These are phyloP conservation scores for Phytopythium aichiense DNA, from an alignment of 352 stramenopile genomes.

Conservation along the genomic window DNA sequence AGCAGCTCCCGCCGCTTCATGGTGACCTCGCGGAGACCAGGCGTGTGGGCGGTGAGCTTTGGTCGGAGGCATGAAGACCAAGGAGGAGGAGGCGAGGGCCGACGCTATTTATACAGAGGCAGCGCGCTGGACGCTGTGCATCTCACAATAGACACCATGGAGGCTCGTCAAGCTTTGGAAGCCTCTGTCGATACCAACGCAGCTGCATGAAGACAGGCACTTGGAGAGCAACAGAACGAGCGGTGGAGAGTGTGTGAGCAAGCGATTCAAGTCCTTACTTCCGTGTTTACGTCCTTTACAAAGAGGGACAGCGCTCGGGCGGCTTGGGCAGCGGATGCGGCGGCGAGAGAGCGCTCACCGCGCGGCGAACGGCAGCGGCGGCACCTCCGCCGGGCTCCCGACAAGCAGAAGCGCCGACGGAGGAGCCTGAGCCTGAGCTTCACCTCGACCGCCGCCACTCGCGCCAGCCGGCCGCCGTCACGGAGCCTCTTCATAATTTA, in stretches of 20 bases:
- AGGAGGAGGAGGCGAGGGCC: too few species aligned
- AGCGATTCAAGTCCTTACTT: conserved; percentile 11
- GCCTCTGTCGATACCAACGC: too few species aligned
- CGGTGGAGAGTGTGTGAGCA: not conserved
- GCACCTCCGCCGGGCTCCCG: not conserved
- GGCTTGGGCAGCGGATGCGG: not conserved
- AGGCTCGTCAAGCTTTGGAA: not conserved
- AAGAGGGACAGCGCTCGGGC: conserved; percentile 6
- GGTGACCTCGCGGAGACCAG: not conserved
- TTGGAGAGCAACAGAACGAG: not conserved
- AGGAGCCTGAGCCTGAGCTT: too few species aligned
- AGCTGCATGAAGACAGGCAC: too few species aligned
- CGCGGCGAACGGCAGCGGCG: not conserved
- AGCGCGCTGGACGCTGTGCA: not conserved
- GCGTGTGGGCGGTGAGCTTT: too few species aligned
- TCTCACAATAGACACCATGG: not conserved
- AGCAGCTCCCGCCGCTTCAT: conserved; percentile 85
- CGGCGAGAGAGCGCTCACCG: not conserved
- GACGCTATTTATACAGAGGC: not conserved
- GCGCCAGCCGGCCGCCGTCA: not conserved
- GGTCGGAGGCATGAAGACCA: too few species aligned
- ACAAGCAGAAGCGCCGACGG: not conserved
- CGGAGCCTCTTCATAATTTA: conserved; percentile 62
- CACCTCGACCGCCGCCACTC: too few species aligned
- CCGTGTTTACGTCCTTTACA: conserved; percentile 11